Base-by-base conservation (phyloP, 2,329 filamentous ascomycete species). In the Coleophoma eucalyptorum region DNA sequence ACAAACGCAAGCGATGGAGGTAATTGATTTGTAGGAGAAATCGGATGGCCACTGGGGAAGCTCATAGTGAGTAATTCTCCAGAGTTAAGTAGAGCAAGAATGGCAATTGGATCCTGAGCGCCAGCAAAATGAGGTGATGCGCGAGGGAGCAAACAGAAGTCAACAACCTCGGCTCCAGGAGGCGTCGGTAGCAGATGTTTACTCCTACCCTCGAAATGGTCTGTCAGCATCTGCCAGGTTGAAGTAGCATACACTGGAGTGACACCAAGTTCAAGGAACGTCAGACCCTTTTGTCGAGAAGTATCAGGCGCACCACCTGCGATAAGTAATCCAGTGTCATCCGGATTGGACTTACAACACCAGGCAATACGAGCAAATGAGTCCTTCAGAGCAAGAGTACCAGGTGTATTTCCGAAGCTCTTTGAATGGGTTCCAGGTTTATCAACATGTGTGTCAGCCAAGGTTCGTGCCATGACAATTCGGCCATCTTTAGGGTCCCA, bases 401-500 rank as follows among this genome's bases (percentile, higher is more conserved):
- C 76, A 3, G 77, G 69, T 1, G 67, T 61, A n/a, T 67, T 70
- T 6, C 69, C 68, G 31, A 68, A 67, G 50, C 65, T 71, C 19
- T 67, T 72, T 60, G 53, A 42, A 21, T 52, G 32, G 13, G 75
- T 66, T 0, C 77, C 76, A 2, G 86, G 84, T 55, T 86, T 80
- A 59, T 97, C 81, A 49, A 97, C 75, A 60, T 89, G 81, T 4
- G 80, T 81, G 50, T 90, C 83, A 50, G 86, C 81, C 32, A 97
- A 69, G 0, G 89, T 96, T 60, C 94, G 79, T 4, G 93, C 92
- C 75, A 90, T 84, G 6, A 99, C 72, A 35, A 96, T 74, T 50
- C 89, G 84, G 7, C 90, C 90, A 64, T 97, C 93, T 62, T 91
- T 95, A 1, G 87, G 76, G 67, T 99, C 94, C 92, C 93, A 99